Evolutionary conservation across 805 yeast species (phyloP).

Genomic region (Monosporozyma servazzii): DNA sequence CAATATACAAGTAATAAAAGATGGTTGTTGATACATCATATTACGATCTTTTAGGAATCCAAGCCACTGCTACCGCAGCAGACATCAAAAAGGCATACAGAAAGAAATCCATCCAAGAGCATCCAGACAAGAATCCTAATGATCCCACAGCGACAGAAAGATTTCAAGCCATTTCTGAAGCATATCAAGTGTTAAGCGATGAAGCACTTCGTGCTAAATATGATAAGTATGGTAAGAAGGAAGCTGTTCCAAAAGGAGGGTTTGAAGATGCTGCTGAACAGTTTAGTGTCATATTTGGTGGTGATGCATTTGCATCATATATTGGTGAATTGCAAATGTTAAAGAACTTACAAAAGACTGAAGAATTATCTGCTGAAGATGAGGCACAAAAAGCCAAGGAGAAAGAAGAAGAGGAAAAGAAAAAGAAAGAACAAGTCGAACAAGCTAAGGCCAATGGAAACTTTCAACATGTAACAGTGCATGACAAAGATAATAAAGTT

Average conservation of each 20-base stretch:
- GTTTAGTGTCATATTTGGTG: conserved; percentile 71
- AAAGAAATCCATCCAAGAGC: conserved; percentile 63
- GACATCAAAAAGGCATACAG: conserved; percentile 76
- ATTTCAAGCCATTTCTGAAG: conserved; percentile 54
- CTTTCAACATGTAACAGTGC: background rate
- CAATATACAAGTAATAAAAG: conserved; percentile 8
- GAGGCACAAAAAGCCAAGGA: conserved; percentile 33
- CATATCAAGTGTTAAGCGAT: conserved; percentile 70
- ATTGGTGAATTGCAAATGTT: conserved; percentile 82
- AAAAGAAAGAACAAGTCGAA: conserved; percentile 6
- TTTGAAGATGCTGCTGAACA: conserved; percentile 70
- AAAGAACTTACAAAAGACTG: conserved; percentile 60
- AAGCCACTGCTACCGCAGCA: conserved; percentile 47
- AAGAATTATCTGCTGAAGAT: conserved; percentile 41
- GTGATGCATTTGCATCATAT: conserved; percentile 77
- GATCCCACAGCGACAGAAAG: conserved; percentile 68
- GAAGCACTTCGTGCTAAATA: conserved; percentile 54
- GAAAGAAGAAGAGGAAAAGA: conserved; percentile 27
- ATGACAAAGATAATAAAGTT: background rate
- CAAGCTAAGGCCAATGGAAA: background rate
- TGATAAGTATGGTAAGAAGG: conserved; percentile 68
- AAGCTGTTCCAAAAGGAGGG: conserved; percentile 60
- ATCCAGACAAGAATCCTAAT: conserved; percentile 74
- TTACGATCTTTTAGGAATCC: conserved; percentile 57
- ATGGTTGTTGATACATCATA: conserved; percentile 74